phyloP scores from a whole-genome alignment of 164 flowering plant genomes.

The Aristolochia californica region DNA sequence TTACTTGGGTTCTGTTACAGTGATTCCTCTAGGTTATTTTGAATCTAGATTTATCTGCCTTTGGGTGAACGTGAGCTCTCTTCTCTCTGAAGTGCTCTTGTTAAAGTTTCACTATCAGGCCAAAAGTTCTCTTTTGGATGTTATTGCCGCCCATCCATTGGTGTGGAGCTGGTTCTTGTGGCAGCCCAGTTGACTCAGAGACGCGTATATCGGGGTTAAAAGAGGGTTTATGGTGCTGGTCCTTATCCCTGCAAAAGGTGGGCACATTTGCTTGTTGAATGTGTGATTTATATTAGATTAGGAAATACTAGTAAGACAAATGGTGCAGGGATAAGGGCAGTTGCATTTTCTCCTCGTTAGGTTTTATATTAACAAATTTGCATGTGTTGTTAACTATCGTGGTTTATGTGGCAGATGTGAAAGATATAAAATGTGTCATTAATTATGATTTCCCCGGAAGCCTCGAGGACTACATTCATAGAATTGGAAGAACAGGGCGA shows the following conservation, averaged over 20 bases:
- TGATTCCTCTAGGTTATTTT: background rate
- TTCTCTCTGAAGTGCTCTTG: background rate
- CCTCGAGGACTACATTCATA: constrained; percentile 98
- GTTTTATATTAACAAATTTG: background rate
- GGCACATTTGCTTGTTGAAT: constrained; percentile 64
- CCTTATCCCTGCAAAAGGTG: constrained; percentile 97
- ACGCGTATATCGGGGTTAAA: constrained; percentile 27
- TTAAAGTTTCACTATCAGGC: background rate
- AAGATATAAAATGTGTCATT: constrained; percentile 96
- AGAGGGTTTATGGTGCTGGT: constrained; percentile 46
- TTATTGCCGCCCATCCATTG: constrained; percentile 56
- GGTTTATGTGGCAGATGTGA: constrained; percentile 62
- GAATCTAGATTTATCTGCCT: constrained; percentile 4
- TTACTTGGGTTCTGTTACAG: background rate
- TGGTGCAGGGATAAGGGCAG: constrained; percentile 86
- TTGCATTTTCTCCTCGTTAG: constrained; percentile 14
- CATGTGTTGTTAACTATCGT: background rate
- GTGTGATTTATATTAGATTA: constrained; percentile 52
- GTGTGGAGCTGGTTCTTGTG: constrained; percentile 68
- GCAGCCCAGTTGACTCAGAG: constrained; percentile 90
- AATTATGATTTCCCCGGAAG: constrained; percentile 90
- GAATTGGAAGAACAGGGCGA: constrained; percentile 98
- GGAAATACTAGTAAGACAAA: constrained; percentile 21
- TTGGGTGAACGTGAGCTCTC: background rate
- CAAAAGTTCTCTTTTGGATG: background rate